These are phyloP conservation scores for Claviceps digitariae DNA, from an alignment of 2,329 filamentous ascomycete genomes.

Conservation along the genomic window DNA sequence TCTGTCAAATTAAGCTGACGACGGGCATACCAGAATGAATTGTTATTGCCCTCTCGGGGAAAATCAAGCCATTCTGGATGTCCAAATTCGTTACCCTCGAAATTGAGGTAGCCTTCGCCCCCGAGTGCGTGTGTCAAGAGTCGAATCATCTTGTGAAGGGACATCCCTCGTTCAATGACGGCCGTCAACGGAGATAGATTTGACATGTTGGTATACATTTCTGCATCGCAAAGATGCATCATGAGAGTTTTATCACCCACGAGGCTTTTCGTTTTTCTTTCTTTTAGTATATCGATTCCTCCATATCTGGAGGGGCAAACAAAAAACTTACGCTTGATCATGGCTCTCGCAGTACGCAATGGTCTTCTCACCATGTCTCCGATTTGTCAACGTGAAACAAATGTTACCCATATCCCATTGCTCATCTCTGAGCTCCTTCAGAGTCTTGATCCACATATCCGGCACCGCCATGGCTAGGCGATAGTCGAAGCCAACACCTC, in stretches of 20 bases:
- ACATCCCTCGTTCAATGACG: constrained; percentile 79
- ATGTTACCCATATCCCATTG: constrained; percentile 86
- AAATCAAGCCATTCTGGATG: constrained; percentile 99
- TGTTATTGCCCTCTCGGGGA: constrained; percentile 80
- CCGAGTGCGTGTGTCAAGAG: constrained; percentile 83
- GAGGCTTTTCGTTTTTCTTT: constrained; percentile 40
- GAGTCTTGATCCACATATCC: constrained; percentile 97
- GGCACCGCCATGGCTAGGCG: constrained; percentile 94
- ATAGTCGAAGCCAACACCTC: constrained; percentile 94
- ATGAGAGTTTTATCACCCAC: constrained; percentile 95
- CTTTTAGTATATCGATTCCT: neutral
- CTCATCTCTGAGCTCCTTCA: constrained; percentile 85
- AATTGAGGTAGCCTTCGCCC: constrained; percentile 95
- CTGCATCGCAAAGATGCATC: constrained; percentile 95
- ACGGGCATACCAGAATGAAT: constrained; percentile 89
- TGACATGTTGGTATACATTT: constrained; percentile 98
- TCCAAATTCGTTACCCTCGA: constrained; percentile 97
- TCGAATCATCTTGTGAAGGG: constrained; percentile 94
- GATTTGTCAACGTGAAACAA: constrained; percentile 78
- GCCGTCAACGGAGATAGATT: constrained; percentile 69
- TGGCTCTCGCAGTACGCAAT: constrained; percentile 97
- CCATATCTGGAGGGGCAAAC: neutral
- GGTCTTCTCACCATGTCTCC: constrained; percentile 91
- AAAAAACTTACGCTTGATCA: constrained; percentile 72
- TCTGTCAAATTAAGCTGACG: constrained; percentile 89